phyloP scores from a whole-genome alignment of 257 asterid genomes.

The Verbena officinalis region DNA sequence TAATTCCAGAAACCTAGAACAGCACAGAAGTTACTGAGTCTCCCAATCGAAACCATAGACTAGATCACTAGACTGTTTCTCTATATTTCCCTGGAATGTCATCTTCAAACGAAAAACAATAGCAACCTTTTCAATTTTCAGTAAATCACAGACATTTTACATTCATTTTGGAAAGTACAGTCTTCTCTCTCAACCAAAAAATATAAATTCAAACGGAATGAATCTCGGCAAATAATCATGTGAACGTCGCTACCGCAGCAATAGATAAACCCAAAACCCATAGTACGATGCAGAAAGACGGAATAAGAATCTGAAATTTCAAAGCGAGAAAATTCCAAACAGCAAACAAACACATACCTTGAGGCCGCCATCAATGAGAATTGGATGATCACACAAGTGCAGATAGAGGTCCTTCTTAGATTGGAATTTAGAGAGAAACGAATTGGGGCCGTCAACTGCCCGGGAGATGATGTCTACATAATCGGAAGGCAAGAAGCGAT shows the following conservation, averaged over 20 bases:
- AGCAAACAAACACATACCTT: slow-evolving; percentile 44
- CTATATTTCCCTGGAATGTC: not conserved
- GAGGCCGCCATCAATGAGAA: slow-evolving; percentile 59
- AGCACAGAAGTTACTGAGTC: not conserved
- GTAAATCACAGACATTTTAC: not conserved
- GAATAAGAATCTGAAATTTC: not conserved
- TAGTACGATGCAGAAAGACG: not conserved
- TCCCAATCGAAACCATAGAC: not conserved
- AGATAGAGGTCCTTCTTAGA: slow-evolving; percentile 71
- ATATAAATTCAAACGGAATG: no score
- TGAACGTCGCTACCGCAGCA: slow-evolving; percentile 13
- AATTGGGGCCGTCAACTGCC: slow-evolving; percentile 37
- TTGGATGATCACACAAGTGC: slow-evolving; percentile 56
- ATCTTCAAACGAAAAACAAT: not conserved
- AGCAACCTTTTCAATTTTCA: not conserved
- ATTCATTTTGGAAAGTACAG: not conserved
- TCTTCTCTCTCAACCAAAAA: no score
- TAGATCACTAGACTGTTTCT: not conserved
- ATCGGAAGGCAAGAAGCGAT: slow-evolving; percentile 73
- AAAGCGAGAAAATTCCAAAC: not conserved
- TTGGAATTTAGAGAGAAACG: slow-evolving; percentile 21
- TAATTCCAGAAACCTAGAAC: not conserved
- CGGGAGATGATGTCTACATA: slow-evolving; percentile 53
- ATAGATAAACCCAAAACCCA: not conserved
- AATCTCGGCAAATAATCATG: slow-evolving; percentile 11